phyloP scores from a whole-genome alignment of 2,329 filamentous ascomycete species.

The Pestalotiopsis sp. region DNA sequence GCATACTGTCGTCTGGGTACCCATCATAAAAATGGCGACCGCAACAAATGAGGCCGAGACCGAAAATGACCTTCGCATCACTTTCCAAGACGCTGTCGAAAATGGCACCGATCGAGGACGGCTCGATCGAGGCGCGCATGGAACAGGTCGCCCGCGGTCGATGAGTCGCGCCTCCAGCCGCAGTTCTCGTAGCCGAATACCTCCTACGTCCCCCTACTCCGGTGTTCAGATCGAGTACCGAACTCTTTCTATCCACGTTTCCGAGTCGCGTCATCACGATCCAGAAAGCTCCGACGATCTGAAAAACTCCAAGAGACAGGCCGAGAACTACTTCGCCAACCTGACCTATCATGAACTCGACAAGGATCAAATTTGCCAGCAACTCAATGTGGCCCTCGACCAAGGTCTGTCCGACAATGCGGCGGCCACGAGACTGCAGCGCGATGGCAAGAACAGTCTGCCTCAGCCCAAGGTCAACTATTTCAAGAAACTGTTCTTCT shows the following conservation, averaged over 20 bases:
- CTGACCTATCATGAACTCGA: constrained; percentile 40
- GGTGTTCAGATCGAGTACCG: constrained; percentile 43
- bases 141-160: constrained; percentile 9
- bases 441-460: constrained; percentile 44
- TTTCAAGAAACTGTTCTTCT: constrained; percentile 40
- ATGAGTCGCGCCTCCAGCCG: constrained; percentile 27
- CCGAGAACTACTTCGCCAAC: constrained; percentile 46
- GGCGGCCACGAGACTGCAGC: constrained; percentile 36
- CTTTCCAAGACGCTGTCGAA: constrained; percentile 3
- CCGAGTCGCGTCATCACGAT: constrained; percentile 36
- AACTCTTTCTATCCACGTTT: constrained; percentile 42
- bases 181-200: constrained; percentile 16
- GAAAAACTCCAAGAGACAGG: constrained; percentile 32
- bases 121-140: not conserved
- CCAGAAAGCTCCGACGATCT: constrained; percentile 19
- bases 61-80: constrained; percentile 6
- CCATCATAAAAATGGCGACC: not conserved
- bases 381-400: constrained; percentile 38
- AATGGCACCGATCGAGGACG: not conserved
- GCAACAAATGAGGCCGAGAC: not conserved
- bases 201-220: constrained; percentile 34
- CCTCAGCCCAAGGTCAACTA: constrained; percentile 46
- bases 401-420: constrained; percentile 36
- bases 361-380: constrained; percentile 37
- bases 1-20: not conserved